A percentile compares a stretch with the other conserved stretches of the same genome.
Conservation (phyloP, 2,329 filamentous ascomycete species). For the Pseudonectria foliicola region DNA sequence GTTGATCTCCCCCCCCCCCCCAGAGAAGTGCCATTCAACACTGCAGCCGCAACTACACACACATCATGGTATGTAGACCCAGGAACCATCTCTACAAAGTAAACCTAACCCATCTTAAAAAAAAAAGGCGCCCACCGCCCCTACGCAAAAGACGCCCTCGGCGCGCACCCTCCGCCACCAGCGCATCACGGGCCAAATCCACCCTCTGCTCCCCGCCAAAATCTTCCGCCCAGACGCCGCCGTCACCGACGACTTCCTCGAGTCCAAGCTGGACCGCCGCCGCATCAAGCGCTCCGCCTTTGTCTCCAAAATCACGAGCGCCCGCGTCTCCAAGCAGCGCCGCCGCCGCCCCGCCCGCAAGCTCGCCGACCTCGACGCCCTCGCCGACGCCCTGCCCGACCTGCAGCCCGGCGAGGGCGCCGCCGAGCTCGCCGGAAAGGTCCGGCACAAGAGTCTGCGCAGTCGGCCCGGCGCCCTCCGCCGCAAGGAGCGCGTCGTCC, state of each 20-base stretch:
- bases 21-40: constrained; percentile 4
- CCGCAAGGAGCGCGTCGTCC: constrained; percentile 73
- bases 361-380: constrained; percentile 65
- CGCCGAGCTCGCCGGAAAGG: constrained; percentile 46
- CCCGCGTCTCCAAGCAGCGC: constrained; percentile 22
- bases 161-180: constrained; percentile 50
- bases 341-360: constrained; percentile 63
- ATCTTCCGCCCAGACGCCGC: constrained; percentile 44
- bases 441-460: constrained; percentile 68
- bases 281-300: constrained; percentile 75
- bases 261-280: constrained; percentile 77
- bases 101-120: background rate
- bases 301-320: constrained; percentile 66
- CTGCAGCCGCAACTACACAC: no score
- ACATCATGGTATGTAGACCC: no score
- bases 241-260: constrained; percentile 53
- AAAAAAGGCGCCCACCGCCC: constrained; percentile 24
- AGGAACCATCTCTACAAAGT: no score
- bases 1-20: no score
- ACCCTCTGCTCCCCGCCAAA: constrained; percentile 45
- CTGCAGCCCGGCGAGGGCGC: constrained; percentile 40
- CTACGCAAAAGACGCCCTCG: constrained; percentile 45
- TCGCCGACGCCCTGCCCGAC: constrained; percentile 75
- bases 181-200: constrained; percentile 40
- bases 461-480: constrained; percentile 74